Evolutionary conservation across 352 stramenopile species (phyloP).

Genomic region (Phytophthora pseudosyringae): DNA sequence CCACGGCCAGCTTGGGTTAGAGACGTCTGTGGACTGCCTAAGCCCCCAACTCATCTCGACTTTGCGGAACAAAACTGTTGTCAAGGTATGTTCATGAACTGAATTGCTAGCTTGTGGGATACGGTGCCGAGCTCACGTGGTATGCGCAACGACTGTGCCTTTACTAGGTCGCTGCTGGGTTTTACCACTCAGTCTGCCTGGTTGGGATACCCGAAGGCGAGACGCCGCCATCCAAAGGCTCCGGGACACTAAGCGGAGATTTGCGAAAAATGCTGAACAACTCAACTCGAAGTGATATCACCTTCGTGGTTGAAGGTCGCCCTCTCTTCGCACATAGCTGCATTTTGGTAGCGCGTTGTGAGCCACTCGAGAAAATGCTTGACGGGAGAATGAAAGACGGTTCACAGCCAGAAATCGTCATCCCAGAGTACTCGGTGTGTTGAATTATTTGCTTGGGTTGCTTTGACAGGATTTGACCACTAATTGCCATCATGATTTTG

Average conservation of each 20-base stretch:
- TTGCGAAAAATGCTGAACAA: constrained; percentile 89
- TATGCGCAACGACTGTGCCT: background rate
- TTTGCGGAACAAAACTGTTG: constrained; percentile 58
- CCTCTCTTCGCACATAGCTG: constrained; percentile 82
- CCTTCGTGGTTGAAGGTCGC: constrained; percentile 81
- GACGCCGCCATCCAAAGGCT: constrained; percentile 14
- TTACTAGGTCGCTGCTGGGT: constrained; percentile 87
- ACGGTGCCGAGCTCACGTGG: background rate
- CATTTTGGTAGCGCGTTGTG: constrained; percentile 89
- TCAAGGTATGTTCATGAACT: constrained; percentile 49
- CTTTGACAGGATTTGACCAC: background rate
- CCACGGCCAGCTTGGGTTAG: constrained; percentile 91
- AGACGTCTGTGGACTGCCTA: constrained; percentile 73
- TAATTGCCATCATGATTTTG: constrained; percentile 11
- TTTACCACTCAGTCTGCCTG: constrained; percentile 92
- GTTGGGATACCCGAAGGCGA: constrained; percentile 29
- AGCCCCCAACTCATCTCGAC: constrained; percentile 78
- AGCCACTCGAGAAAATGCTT: constrained; percentile 92
- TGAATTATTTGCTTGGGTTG: background rate
- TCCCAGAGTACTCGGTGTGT: constrained; percentile 78
- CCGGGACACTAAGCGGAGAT: constrained; percentile 68
- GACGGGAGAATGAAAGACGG: constrained; percentile 88
- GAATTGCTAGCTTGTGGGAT: no score
- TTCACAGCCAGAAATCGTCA: constrained; percentile 63
- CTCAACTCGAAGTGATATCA: constrained; percentile 77